phyloP scores from a whole-genome alignment of 805 yeast species.

The Hagleromyces aurorensis region DNA sequence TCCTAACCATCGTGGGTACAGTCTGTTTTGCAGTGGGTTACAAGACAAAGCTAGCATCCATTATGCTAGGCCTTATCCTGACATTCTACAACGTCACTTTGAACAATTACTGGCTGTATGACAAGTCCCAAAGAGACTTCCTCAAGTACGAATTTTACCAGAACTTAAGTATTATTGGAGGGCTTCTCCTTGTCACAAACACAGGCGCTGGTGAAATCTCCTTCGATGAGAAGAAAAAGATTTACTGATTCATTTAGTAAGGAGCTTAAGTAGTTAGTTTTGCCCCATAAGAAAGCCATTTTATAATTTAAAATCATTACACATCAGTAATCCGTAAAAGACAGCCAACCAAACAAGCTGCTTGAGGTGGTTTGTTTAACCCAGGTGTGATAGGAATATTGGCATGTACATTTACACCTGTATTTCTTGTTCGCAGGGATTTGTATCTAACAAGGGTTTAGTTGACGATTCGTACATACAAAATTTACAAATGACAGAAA shows the following conservation, averaged over 20 bases:
- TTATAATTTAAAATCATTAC: no score
- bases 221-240: constrained; percentile 91
- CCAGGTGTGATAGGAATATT: no score
- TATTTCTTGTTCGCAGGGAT: no score
- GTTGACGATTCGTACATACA: no score
- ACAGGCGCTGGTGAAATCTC: constrained; percentile 96
- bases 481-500: no score
- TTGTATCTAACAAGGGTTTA: no score
- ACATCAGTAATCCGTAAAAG: no score
- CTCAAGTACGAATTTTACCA: constrained; percentile 91
- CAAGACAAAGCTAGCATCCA: constrained; percentile 85
- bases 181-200: constrained; percentile 79
- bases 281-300: no score
- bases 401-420: no score
- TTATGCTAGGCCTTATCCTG: constrained; percentile 56
- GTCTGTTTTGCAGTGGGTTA: constrained; percentile 81
- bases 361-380: no score
- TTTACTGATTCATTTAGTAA: constrained; percentile 55
- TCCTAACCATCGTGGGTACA: constrained; percentile 63
- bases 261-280: no score
- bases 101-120: constrained; percentile 85
- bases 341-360: no score
- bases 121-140: constrained; percentile 68
- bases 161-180: constrained; percentile 91
- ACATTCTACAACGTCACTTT: constrained; percentile 67